Base-by-base conservation (phyloP, 208 protist genomes). In the Acanthamoeba triangularis region DNA sequence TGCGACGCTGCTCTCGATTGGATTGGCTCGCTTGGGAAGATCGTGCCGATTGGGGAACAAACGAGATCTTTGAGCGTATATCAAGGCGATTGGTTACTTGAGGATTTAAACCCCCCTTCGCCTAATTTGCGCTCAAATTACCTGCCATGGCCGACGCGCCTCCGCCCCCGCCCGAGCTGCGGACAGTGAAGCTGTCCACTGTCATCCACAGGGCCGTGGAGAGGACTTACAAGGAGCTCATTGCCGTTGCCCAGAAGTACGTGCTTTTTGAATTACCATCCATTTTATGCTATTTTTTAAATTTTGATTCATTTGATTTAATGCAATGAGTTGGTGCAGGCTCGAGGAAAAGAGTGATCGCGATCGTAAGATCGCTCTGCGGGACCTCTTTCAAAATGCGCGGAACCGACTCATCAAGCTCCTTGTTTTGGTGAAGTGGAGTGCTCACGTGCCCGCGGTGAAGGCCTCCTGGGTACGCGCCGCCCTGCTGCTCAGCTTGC, bases 141-240 rank as follows among this genome's bases (percentile, higher is more conserved):
- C n/a, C 25, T 23, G 44, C n/a, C 30, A 94, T 94, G 90, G 63
- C 37, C 63, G 63, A 94, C 41, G 44, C 41, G 6, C 90, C 90
- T 7, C 90, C 90, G 65, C 90, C 90, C 63, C 90, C 90, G 35
- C 65, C 90, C 30, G 44, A 94, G 41, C 90, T 94, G 4, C 59
- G 52, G 7, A 94, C 90, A 30, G 90, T 94, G 65, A 94, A 94
- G 90, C 90, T 96, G n/a, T 96, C 96, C 63, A 90, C 87, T 8
- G 67, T 96, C 5, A 96, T 96, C 35, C 96, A 96, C 47, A 82
- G 96, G 49, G n/a, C 94, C 3, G 93, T 96, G 2, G 96, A 96
- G 49, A 65, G 93, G 54, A 96, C 93, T 35, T 96, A 96, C 72
- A 95, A 96, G 56, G 85, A 63, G 37, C 69, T 96, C 37, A 78